Percentiles rank a stretch among this genome's conserved stretches.
phyloP scores from a whole-genome alignment of 2,329 filamentous ascomycete genomes.

The Tolypocladium tundrense region DNA sequence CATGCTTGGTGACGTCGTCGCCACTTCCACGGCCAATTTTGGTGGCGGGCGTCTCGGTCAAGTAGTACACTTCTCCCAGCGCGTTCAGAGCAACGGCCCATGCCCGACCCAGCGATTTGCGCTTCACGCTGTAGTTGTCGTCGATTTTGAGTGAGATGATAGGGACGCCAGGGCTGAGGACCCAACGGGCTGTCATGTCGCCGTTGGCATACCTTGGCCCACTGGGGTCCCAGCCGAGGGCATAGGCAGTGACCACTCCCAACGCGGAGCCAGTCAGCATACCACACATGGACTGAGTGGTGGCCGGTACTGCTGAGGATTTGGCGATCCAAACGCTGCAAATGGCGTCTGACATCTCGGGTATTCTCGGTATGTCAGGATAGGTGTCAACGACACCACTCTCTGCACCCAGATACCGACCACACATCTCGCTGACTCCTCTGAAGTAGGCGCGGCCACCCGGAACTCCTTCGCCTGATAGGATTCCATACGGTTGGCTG shows the following conservation, averaged over 20 bases:
- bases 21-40: conserved; percentile 36
- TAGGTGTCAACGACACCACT: conserved; percentile 50
- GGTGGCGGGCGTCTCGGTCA: conserved; percentile 59
- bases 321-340: conserved; percentile 88
- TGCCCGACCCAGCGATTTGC: conserved; percentile 59
- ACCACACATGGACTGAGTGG: conserved; percentile 69
- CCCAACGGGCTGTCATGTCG: conserved; percentile 80
- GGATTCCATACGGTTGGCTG: conserved; percentile 72
- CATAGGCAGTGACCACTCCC: conserved; percentile 74
- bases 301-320: conserved; percentile 56
- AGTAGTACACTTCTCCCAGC: conserved; percentile 80
- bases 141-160: conserved; percentile 79
- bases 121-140: conserved; percentile 64
- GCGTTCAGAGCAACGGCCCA: conserved; percentile 96
- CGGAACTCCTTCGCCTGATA: conserved; percentile 79
- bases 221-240: conserved; percentile 50
- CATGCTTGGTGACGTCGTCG: conserved; percentile 51
- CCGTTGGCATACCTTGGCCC: conserved; percentile 58
- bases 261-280: conserved; percentile 76
- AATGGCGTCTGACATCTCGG: conserved; percentile 58
- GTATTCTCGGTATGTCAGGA: conserved; percentile 67
- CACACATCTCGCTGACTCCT: conserved; percentile 61
- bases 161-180: conserved; percentile 83
- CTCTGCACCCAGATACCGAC: conserved; percentile 60
- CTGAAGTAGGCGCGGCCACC: conserved; percentile 75